Base-by-base conservation (phyloP, 106 monocot species). In the Dioscorea dumetorum region DNA sequence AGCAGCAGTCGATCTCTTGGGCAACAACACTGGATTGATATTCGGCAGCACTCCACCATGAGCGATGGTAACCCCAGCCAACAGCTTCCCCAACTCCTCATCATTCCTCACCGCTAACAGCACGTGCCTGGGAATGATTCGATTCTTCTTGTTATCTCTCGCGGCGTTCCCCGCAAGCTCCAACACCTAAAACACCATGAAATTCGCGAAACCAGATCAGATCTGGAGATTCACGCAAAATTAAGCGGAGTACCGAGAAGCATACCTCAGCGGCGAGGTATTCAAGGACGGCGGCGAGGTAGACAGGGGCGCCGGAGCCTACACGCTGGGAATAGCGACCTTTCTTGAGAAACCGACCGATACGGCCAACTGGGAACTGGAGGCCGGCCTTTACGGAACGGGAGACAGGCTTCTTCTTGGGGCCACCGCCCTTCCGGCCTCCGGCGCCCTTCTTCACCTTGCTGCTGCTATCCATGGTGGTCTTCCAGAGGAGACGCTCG, bases 271-370 rank as follows among this genome's bases (percentile, higher is more conserved):
- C 41, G 10, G 41, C 41, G 41, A 41, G 84, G 68, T 93, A 88
- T 58, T 93, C 92, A 48, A 93, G 88, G 22, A 93, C 88, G 70
- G 92, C 85, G 5, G 41, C 41, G 41, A 41, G 41, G 41, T 41
- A 41, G 41, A 41, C 41, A 10, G 41, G 41, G 41, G 41, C 41
- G 5, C 41, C 41, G 41, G 41, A 8, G 41, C 41, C 41, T 6
- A 41, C 41, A 5, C 41, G 41, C 41, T 41, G 41, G 41, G 41
- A 41, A 41, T 41, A 41, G 41, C 41, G 41, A 5, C 41, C 41
- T 10, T 41, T 41, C 41, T 41, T 41, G 41, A 41, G 41, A 10
- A 8, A 41, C 41, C 41, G 41, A 41, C 41, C 41, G 41, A 41
- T 41, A 8, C 41, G 41, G 41, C 41, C 41, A 41, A 41, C 41